Evolutionary conservation across 106 monocot species (phyloP), one percentile per base, ranked within the genome.

Genomic region (Narthecium ossifragum): DNA sequence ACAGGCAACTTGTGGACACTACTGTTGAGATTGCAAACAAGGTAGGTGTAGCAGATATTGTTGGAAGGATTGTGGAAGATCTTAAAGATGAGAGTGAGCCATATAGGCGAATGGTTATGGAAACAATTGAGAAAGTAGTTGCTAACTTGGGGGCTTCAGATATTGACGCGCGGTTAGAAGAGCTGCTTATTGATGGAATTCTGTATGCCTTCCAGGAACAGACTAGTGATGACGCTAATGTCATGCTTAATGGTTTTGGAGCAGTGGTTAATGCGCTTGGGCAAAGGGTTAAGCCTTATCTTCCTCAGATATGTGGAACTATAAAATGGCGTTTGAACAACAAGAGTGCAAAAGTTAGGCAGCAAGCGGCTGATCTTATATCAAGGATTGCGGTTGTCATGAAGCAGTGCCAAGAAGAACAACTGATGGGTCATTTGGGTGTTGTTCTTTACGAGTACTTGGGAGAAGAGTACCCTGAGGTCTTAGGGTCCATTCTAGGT

Each of bases 211-310:
- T 90, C 73, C 94, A 94, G 64, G 90, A 94, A 34, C 90, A 90
- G 40, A 94, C 94, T 14, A 90, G 90, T 73, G 94, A 94, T 71
- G 94, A 94, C 84, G 90, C 94, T 25, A 94, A 94, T 80, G 94
- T 94, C 18, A 94, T 94, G 83, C 89, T 94, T 55, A 94, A 94
- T 80, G 94, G 94, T 2, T 96, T 96, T 76, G 96, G 90, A 68
- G 90, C 96, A 36, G 96, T 96, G 50, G 90, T 90, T 26, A 96
- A 96, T 77, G 77, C 96, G 30, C 83, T 96, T 56, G 96, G 96
- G 14, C 79, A 90, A 26, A 80, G 90, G 64, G 96, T 90, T 18
- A 96, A 96, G 31, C 83, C 96, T 21, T 96, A 96, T 34, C 80
- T 96, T 32, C 96, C 96, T 48, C 96, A 96, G 75, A 96, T 96